Evolutionary conservation across 129 eudicot genomes (phyloP).

Genomic region (Saposhnikovia divaricata): DNA sequence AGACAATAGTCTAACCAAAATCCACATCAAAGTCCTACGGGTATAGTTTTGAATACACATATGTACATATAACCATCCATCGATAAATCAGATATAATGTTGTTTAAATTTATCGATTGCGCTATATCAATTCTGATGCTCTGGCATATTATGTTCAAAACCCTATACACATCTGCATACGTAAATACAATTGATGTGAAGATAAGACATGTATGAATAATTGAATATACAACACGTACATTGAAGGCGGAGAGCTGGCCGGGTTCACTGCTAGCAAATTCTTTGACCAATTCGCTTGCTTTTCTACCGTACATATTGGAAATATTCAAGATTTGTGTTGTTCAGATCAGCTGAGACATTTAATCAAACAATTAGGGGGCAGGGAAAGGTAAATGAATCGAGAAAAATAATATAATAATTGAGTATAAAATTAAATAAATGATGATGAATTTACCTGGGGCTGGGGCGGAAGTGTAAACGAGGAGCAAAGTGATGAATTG

Average conservation of each 20-base stretch:
- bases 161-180: neutral
- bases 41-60: too few species aligned
- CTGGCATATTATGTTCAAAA: neutral
- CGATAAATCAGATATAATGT: too few species aligned
- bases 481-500: neutral
- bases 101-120: neutral
- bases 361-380: conserved; percentile 38
- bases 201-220: neutral
- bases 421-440: neutral
- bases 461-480: neutral
- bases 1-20: neutral
- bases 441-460: neutral
- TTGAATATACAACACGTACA: neutral
- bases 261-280: conserved; percentile 57
- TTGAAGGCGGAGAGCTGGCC: conserved; percentile 46
- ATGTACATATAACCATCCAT: too few species aligned
- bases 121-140: neutral
- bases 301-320: conserved; percentile 64
- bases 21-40: neutral
- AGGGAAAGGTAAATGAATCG: neutral
- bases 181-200: neutral
- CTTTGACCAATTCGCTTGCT: conserved; percentile 71
- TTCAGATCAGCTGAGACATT: conserved; percentile 23
- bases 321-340: neutral
- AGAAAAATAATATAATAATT: neutral